These are phyloP conservation scores for Arabidopsis suecica DNA, from an alignment of 345 rosid species.

Conservation along the genomic window DNA sequence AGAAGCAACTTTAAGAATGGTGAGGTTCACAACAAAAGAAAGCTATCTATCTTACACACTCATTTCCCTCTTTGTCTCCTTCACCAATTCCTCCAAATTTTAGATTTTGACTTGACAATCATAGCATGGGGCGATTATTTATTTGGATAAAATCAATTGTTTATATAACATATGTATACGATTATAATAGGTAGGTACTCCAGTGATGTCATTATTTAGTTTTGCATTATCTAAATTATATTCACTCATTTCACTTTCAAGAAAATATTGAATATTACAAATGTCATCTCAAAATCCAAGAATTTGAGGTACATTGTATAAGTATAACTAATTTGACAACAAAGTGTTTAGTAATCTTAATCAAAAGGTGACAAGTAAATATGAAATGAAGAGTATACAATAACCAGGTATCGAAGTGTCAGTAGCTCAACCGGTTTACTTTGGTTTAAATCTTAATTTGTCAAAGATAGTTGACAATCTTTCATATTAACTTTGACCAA, in stretches of 20 bases:
- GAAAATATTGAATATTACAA: background rate
- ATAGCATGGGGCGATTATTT: background rate
- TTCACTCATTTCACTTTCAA: background rate
- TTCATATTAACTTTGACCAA: background rate
- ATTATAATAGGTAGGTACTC: background rate
- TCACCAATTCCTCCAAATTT: constrained; percentile 24
- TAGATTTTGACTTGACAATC: constrained; percentile 36
- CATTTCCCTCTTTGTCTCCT: constrained; percentile 23
- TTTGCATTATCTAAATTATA: background rate
- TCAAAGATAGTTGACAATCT: background rate
- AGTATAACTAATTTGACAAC: background rate
- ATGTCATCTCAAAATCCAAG: background rate
- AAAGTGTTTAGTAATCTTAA: background rate
- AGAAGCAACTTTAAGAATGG: constrained; percentile 51
- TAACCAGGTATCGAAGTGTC: background rate
- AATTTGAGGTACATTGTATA: background rate
- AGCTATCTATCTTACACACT: constrained; percentile 52
- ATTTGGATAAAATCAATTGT: background rate
- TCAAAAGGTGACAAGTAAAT: background rate
- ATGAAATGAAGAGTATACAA: background rate
- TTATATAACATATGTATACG: background rate
- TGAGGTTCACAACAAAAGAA: constrained; percentile 56
- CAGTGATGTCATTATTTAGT: background rate
- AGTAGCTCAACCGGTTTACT: too few species aligned
- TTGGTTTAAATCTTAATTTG: background rate